These are phyloP conservation scores for Anastatica hierochuntica DNA, from an alignment of 345 rosid genomes.

Conservation along the genomic window DNA sequence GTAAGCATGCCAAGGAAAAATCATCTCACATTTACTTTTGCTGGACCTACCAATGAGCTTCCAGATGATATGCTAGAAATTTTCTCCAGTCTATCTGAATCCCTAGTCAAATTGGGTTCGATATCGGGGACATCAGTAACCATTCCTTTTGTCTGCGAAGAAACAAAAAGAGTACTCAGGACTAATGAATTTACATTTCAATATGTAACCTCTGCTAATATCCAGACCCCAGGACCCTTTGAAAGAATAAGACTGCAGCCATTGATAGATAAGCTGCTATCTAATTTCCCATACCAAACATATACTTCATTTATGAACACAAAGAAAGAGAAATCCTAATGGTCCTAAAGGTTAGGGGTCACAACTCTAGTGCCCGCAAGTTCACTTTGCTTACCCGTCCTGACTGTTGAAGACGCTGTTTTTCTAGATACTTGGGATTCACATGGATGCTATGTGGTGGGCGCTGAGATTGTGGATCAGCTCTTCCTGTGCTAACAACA, in stretches of 20 bases:
- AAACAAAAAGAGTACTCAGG: background rate
- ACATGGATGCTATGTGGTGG: conserved; percentile 92
- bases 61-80: conserved; percentile 50
- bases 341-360: background rate
- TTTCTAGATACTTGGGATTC: conserved; percentile 92
- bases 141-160: conserved; percentile 24
- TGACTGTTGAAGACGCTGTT: conserved; percentile 88
- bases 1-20: background rate
- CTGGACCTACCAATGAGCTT: conserved; percentile 50
- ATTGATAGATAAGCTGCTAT: background rate
- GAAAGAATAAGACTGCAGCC: background rate
- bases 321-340: conserved; percentile 5
- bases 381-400: conserved; percentile 44
- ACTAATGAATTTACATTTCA: background rate
- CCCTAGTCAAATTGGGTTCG: conserved; percentile 15
- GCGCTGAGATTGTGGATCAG: conserved; percentile 60
- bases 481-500: conserved; percentile 41
- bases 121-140: conserved; percentile 22
- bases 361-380: background rate
- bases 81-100: conserved; percentile 27
- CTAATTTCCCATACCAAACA: background rate
- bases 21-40: conserved; percentile 50
- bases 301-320: background rate
- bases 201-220: background rate
- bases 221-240: background rate